Conservation (phyloP, 2,329 filamentous ascomycete genomes). For the Amauroascus niger region DNA sequence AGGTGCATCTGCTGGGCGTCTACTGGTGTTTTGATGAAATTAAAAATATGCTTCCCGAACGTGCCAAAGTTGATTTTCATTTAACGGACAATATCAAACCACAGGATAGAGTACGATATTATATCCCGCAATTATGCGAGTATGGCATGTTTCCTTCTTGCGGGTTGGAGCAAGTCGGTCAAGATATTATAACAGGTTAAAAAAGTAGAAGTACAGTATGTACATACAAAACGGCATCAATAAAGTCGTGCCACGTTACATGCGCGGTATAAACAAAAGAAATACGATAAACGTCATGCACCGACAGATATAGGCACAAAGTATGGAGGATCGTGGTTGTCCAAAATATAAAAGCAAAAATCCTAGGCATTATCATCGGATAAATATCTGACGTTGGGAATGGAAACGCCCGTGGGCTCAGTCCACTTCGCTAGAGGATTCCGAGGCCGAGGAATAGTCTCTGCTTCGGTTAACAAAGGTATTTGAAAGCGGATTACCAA, state of each 20-base stretch:
- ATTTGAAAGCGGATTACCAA: constrained; percentile 40
- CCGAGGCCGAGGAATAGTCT: constrained; percentile 14
- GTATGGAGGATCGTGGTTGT: background rate
- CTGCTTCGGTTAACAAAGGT: constrained; percentile 14
- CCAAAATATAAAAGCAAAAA: background rate
- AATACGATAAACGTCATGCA: background rate
- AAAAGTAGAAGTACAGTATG: background rate
- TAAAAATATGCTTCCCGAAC: background rate
- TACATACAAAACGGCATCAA: background rate
- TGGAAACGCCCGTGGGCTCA: background rate
- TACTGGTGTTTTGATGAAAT: background rate
- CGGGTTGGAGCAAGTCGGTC: background rate
- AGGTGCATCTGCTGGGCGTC: constrained; percentile 11
- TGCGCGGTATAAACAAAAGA: background rate
- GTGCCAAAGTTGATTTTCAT: too few relatives aligned
- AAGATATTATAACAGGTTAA: background rate
- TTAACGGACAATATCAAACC: background rate
- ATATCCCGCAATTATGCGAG: constrained; percentile 1
- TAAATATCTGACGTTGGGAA: background rate
- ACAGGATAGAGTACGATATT: background rate
- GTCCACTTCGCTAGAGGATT: constrained; percentile 1
- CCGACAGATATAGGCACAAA: background rate
- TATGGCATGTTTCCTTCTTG: background rate
- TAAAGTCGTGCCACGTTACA: constrained; percentile 2
- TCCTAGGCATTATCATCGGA: background rate